Evolutionary conservation across 1,284 basidiomycete genomes (phyloP).

Genomic region (Boletellus dicymbophilus): DNA sequence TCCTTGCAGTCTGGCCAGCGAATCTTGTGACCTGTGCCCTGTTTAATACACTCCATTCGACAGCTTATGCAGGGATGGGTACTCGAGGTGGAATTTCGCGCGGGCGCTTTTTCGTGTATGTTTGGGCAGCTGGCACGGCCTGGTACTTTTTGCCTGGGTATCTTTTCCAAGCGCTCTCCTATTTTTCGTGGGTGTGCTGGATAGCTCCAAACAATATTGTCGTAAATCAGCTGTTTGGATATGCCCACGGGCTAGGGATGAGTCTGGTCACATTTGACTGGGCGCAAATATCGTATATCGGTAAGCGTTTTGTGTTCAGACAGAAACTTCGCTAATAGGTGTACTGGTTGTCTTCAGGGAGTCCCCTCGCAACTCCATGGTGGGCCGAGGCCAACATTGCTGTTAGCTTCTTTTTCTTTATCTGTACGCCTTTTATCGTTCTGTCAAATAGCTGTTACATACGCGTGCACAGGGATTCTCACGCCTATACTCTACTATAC

Average conservation of each 20-base stretch:
- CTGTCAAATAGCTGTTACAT: neutral
- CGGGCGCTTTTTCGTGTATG: conserved; percentile 75
- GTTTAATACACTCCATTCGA: conserved; percentile 73
- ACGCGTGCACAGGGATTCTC: conserved; percentile 47
- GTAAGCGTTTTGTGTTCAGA: neutral
- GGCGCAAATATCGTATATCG: conserved; percentile 53
- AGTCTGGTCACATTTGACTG: conserved; percentile 68
- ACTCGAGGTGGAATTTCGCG: conserved; percentile 67
- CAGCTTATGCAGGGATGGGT: conserved; percentile 60
- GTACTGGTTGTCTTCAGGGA: conserved; percentile 24
- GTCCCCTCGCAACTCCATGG: conserved; percentile 68
- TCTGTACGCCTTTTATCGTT: conserved; percentile 39
- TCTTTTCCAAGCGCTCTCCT: conserved; percentile 61
- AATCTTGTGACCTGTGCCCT: conserved; percentile 82
- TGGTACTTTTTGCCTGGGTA: conserved; percentile 80
- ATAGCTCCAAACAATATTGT: conserved; percentile 68
- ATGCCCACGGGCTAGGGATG: conserved; percentile 72
- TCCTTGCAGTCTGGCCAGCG: conserved; percentile 71
- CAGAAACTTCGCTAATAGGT: too few relatives aligned
- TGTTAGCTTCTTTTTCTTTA: conserved; percentile 76
- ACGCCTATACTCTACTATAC: conserved; percentile 68
- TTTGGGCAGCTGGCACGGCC: conserved; percentile 50
- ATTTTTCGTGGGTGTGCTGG: conserved; percentile 78
- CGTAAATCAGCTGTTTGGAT: conserved; percentile 79
- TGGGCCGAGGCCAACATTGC: conserved; percentile 84